A percentile compares a stretch with the other conserved stretches of the same genome.
Evolutionary conservation across 2,329 filamentous ascomycete species (phyloP).

Genomic region (Fusarium sp.): DNA sequence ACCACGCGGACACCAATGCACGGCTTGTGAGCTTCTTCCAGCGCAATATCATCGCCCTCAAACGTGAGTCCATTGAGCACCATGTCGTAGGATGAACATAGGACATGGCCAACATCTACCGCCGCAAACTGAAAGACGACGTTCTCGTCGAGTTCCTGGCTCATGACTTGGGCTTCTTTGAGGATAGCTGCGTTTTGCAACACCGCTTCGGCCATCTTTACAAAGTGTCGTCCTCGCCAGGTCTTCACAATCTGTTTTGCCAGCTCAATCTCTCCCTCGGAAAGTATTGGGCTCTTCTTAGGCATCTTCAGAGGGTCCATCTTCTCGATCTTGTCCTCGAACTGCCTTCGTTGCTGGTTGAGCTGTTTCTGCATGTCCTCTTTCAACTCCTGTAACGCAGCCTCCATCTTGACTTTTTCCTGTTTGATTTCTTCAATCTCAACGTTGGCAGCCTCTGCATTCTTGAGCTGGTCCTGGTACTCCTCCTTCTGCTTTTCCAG

Average conservation of each 20-base stretch:
- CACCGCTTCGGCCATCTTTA: slow-evolving; percentile 93
- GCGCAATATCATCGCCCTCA: slow-evolving; percentile 85
- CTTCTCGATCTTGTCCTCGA: slow-evolving; percentile 86
- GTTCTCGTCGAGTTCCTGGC: slow-evolving; percentile 92
- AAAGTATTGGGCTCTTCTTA: slow-evolving; percentile 75
- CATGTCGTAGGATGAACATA: slow-evolving; percentile 96
- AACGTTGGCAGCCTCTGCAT: slow-evolving; percentile 79
- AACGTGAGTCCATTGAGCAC: slow-evolving; percentile 91
- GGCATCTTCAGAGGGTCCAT: slow-evolving; percentile 75
- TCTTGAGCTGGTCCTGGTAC: slow-evolving; percentile 83
- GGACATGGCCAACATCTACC: slow-evolving; percentile 87
- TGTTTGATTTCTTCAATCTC: slow-evolving; percentile 87
- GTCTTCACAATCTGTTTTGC: slow-evolving; percentile 77
- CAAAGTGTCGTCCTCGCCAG: slow-evolving; percentile 89
- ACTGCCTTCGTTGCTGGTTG: slow-evolving; percentile 85
- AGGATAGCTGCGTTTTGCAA: slow-evolving; percentile 88
- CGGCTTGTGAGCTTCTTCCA: slow-evolving; percentile 88
- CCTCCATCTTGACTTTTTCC: slow-evolving; percentile 89
- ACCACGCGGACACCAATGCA: slow-evolving; percentile 92
- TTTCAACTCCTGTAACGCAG: slow-evolving; percentile 82
- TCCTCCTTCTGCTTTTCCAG: slow-evolving; percentile 88
- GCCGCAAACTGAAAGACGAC: slow-evolving; percentile 96
- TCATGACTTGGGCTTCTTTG: slow-evolving; percentile 98
- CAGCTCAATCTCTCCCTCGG: slow-evolving; percentile 78
- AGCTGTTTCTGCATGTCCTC: slow-evolving; percentile 91